phyloP scores from a whole-genome alignment of 176 grass and related monocot species.

The Musa beccarii region DNA sequence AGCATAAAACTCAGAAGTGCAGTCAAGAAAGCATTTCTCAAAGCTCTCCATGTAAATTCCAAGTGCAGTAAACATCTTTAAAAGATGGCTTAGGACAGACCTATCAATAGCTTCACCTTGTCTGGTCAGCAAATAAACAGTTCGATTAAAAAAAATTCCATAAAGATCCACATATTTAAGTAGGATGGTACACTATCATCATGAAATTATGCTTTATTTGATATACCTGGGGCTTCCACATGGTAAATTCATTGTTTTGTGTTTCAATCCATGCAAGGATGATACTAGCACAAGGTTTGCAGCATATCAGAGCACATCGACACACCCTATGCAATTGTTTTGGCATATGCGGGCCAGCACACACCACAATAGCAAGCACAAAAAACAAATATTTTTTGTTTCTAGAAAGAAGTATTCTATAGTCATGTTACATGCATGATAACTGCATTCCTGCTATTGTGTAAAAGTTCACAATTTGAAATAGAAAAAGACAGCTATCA shows the following conservation, averaged over 20 bases:
- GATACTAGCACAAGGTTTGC: too few species aligned
- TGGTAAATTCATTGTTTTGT: background rate
- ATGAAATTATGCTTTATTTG: background rate
- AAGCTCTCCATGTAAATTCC: slow-evolving; percentile 91
- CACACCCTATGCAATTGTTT: background rate
- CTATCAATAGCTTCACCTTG: slow-evolving; percentile 92
- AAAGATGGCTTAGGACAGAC: slow-evolving; percentile 85
- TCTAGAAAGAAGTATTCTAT: too few species aligned
- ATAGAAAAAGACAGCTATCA: background rate
- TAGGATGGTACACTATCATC: background rate
- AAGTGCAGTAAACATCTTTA: slow-evolving; percentile 97
- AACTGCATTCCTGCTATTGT: too few species aligned
- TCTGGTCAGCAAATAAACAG: slow-evolving; percentile 39
- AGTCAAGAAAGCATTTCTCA: slow-evolving; percentile 81
- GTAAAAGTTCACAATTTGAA: background rate
- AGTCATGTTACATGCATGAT: too few species aligned
- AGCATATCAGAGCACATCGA: background rate
- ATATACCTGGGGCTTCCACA: background rate
- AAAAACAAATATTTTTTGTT: too few species aligned
- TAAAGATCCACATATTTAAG: background rate
- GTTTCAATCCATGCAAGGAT: too few species aligned
- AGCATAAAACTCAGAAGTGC: slow-evolving; percentile 92
- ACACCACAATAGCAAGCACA: too few species aligned
- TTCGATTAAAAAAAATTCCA: slow-evolving; percentile 1
- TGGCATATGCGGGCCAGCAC: background rate